Evolutionary conservation across 106 monocot genomes (phyloP).

Genomic region (Acorus gramineus): DNA sequence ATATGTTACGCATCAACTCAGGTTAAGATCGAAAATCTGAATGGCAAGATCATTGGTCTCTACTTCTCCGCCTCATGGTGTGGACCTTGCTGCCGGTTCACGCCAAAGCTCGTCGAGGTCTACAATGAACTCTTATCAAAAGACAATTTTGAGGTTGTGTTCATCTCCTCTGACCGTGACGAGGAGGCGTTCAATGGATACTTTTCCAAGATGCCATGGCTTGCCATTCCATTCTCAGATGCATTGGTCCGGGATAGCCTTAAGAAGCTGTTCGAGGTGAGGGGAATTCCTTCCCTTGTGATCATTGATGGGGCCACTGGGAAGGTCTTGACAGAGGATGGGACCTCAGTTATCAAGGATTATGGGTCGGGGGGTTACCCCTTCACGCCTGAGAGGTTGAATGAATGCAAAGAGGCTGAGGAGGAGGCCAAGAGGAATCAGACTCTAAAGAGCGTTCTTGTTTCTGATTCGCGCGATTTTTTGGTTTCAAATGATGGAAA

Average conservation of each 20-base stretch:
- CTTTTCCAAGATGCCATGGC: not conserved
- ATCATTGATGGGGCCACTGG: constrained; percentile 41
- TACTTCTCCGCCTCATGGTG: too few relatives aligned
- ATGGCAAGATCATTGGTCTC: too few relatives aligned
- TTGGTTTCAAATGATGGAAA: constrained; percentile 36
- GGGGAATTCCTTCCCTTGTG: constrained; percentile 49
- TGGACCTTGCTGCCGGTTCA: too few relatives aligned
- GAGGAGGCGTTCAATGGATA: not conserved
- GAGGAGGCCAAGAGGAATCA: constrained; percentile 50
- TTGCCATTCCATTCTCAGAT: constrained; percentile 1
- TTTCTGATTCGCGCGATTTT: constrained; percentile 35
- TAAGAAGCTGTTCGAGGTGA: constrained; percentile 26
- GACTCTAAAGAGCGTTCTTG: constrained; percentile 38
- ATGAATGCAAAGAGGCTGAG: constrained; percentile 31
- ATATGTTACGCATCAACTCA: too few relatives aligned
- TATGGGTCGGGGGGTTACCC: constrained; percentile 41
- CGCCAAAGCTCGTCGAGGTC: too few relatives aligned
- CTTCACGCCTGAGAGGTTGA: constrained; percentile 43
- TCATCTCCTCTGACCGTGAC: not conserved
- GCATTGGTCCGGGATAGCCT: constrained; percentile 12
- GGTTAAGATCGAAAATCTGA: too few relatives aligned
- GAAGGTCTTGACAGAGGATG: constrained; percentile 24
- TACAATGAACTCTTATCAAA: too few relatives aligned
- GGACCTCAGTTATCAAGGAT: constrained; percentile 24
- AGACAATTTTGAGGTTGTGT: not conserved